Evolutionary conservation across 169 alveolate species (phyloP).

Genomic region (Plasmodium reichenowi): DNA sequence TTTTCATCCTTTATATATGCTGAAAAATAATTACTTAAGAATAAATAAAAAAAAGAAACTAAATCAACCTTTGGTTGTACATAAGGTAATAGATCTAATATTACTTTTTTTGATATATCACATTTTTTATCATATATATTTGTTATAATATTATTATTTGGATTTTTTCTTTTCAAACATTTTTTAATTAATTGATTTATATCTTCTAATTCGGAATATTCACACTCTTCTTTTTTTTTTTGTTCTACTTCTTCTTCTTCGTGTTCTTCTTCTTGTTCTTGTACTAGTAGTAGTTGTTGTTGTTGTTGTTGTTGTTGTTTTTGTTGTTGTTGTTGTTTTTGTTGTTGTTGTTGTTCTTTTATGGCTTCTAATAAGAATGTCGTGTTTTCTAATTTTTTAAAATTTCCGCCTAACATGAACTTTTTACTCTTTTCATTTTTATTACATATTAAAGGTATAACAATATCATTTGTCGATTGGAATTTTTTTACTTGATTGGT

Average conservation of each 20-base stretch:
- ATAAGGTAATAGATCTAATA: slow-evolving; percentile 57
- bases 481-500: background rate
- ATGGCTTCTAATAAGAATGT: slow-evolving; percentile 31
- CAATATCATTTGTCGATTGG: background rate
- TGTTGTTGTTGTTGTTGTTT: too few relatives aligned
- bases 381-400: background rate
- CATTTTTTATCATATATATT: slow-evolving; percentile 67
- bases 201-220: slow-evolving; percentile 48
- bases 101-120: slow-evolving; percentile 67
- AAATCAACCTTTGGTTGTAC: slow-evolving; percentile 60
- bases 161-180: slow-evolving; percentile 30
- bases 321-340: slow-evolving; percentile 34
- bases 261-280: background rate
- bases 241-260: too few relatives aligned
- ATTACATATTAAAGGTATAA: slow-evolving; percentile 10
- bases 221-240: background rate
- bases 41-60: slow-evolving; percentile 67
- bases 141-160: slow-evolving; percentile 42
- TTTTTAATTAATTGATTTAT: slow-evolving; percentile 40
- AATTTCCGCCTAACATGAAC: too few relatives aligned
- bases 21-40: slow-evolving; percentile 64
- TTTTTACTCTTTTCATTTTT: slow-evolving; percentile 8
- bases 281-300: slow-evolving; percentile 8
- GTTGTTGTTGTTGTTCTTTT: slow-evolving; percentile 10
- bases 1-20: slow-evolving; percentile 33